Percentiles rank a stretch among this genome's conserved stretches.
These are phyloP conservation scores for Rhododendron vialii DNA, from an alignment of 148 eudicot genomes.

Conservation along the genomic window DNA sequence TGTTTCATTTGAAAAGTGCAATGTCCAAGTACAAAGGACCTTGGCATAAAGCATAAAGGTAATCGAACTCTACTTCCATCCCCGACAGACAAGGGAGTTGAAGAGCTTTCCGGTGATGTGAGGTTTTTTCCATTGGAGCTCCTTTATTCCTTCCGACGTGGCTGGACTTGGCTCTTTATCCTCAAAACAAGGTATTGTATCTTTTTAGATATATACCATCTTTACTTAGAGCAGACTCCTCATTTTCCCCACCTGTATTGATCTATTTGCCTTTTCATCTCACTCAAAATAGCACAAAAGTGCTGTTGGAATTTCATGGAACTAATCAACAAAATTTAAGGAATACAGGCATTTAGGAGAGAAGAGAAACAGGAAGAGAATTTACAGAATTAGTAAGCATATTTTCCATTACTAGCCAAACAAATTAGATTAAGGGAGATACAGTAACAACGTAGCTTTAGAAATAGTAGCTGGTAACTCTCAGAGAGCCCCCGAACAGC, in stretches of 20 bases:
- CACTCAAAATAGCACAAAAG: not conserved
- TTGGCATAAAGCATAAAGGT: not conserved
- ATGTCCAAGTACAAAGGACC: not conserved
- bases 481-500: not conserved
- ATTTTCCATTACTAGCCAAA: conserved; percentile 3
- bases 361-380: not conserved
- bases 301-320: not conserved
- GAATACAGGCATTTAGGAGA: conserved; percentile 1
- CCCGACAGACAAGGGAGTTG: not conserved
- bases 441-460: conserved; percentile 4
- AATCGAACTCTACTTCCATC: not conserved
- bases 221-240: not conserved
- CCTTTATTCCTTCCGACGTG: conserved; percentile 2
- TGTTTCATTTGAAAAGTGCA: not conserved
- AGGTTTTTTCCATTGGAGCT: not conserved
- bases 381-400: conserved; percentile 9
- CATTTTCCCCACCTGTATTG: not conserved
- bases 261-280: not conserved
- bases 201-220: not conserved
- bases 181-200: not conserved
- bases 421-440: conserved; percentile 7
- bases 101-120: not conserved
- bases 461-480: conserved; percentile 6
- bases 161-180: conserved; percentile 11
- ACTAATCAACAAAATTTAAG: not conserved